Base-by-base conservation (phyloP, 2,329 filamentous ascomycete species). In the Botrytis cinerea region DNA sequence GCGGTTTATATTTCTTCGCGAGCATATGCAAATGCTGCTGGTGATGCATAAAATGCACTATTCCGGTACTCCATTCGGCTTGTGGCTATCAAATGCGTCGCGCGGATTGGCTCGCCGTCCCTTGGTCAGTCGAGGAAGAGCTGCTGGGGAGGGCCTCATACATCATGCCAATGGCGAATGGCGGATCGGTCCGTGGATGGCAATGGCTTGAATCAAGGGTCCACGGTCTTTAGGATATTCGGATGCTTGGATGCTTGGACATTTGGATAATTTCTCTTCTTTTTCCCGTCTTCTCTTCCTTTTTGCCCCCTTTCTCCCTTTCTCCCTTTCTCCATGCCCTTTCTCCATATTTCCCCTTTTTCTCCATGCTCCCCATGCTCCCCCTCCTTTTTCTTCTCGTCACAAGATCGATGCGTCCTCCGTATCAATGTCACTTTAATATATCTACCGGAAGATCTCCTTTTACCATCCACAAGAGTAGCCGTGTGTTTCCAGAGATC, bases 371-470 rank as follows among this genome's bases (percentile, higher is more conserved):
- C n/a, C 18, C 48, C 18, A 25, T n/a, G 18, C 22, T 16, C 28
- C 70, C 28, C 43, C 70, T 64, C 46, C n/a, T 35, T 48, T 51
- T 64, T 60, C 35, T 18, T 48, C 32, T 38, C 67, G 45, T 70
- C 51, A 70, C 67, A 59, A 70, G 67, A 70, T 40, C 43, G 62
- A 45, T 22, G 32, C 16, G 60, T 59, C 10, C 14, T 25, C 9
- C 38, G 20, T 22, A 16, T 18, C 9, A 10, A 69, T 69, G 32
- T 10, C n/a, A 51, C 63, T 54, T 18, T 54, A 22, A n/a, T 7
- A 54, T 20, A 67, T 54, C 64, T 67, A 28, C 35, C 63, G 64
- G 46, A 54, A 18, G 64, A 54, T 68, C 64, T 40, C 64, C 64
- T 54, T 54, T 22, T 20, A 8, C 16, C 8, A 54, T 25, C 9